Base-by-base conservation (phyloP, 176 grass and related monocot genomes). In the Aegilops bicornis region DNA sequence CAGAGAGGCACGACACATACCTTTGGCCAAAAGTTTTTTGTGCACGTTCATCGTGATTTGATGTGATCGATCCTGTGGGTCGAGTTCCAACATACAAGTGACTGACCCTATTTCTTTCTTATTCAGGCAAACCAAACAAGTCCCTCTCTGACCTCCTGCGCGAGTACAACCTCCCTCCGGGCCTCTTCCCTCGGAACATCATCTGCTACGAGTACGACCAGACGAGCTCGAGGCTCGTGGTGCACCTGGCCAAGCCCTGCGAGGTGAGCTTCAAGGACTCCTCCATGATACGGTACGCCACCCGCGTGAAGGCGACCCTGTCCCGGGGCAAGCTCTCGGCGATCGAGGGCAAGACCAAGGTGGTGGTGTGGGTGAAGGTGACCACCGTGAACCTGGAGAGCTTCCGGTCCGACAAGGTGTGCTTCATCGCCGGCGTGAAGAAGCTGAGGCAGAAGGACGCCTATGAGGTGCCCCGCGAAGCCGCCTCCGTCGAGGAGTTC, bases 141-240 rank as follows among this genome's bases (percentile, higher is more conserved):
- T 84, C 94, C 14, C 82, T 99, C 47, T 65, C 94, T 64, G 94
- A 99, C 86, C 90, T 99, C 36, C 84, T 99, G 25, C 85, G 94
- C 0, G 94, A 99, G 64, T 87, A 99, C 39, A 94, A 89, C 67
- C 84, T 99, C 29, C 97, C 94, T 52, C 87, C 82, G 22, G 97
- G 94, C 56, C 81, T 99, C 76, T 99, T 99, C 84, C 97, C 97
- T 23, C 90, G 81, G 84, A 99, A 99, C n/a, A 96, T 99, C 84
- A 89, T 94, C 88, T 94, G 90, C 87, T 96, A 99, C 15, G 94
- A 99, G 69, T 99, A 88, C 0, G 92, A 99, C 2, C 93, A 99
- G 84, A 76, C 87, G 11, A 94, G 58, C 69, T 99, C 92, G 0
- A 94, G 88, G 86, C 83, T 96, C 54, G 85, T 96, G 23, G 97